Base-by-base conservation (phyloP, 345 rosid species). In the Populus alba region DNA sequence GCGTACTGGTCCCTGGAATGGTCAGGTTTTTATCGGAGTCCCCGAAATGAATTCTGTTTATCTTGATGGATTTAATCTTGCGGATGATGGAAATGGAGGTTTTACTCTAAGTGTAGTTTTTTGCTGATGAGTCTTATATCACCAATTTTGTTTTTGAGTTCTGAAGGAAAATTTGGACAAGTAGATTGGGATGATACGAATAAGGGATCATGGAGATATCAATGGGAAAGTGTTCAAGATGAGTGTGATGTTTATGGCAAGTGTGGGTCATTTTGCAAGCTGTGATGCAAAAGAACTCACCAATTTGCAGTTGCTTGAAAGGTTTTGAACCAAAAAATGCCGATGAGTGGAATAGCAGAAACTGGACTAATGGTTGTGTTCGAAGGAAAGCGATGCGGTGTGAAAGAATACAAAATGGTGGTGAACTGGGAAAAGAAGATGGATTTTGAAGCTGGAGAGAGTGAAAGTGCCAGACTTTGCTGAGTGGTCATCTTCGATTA, bases 1-100 rank as follows among this genome's bases (percentile, higher is more conserved):
- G 93, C 84, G 91, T 17, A 81, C 85, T 29, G 92, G 92, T 18
- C 91, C 91, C 0, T 91, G 94, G 98, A 86, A 85, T 70, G 82
- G 88, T 78, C 85, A 76, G 77, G 31, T 31, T 17, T 85, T 88
- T 68, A 55, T 74, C 17, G 90, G 89, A 71, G 2, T 84, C 29
- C 78, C 81, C n/a, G 72, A 67, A 20, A 73, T 79, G 83, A 61
- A 49, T 13, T 77, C 87, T 0, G 79, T 63, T 63, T 70, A 75
- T 75, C 68, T 85, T 75, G 74, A 77, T 75, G 87, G 88, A 81
- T 55, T 78, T 63, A 66, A 13, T 27, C 5, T 86, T 11, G 75
- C 4, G 12, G 68, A 74, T 67, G 86, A 87, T 37, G 71, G 70
- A 1, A 77, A 72, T 71, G 87, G 85, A 27, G 73, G 66, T 0